phyloP scores from a whole-genome alignment of 1,284 basidiomycete genomes.

The Hemileia vastatrix region DNA sequence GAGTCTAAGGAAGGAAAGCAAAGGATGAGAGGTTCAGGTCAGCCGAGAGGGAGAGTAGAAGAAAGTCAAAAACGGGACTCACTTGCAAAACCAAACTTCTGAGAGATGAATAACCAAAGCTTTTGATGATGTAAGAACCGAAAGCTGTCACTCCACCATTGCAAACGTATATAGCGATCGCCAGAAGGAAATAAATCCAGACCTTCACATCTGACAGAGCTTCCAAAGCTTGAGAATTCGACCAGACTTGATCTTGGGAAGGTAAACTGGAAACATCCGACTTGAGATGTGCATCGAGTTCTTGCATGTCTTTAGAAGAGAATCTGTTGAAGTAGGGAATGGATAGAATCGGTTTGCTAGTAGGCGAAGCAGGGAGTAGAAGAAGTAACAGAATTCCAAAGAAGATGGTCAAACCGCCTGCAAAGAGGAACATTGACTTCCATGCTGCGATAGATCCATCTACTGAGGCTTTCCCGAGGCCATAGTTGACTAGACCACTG shows the following conservation, averaged over 20 bases:
- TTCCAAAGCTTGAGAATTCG: conserved; percentile 47
- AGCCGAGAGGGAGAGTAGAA: too few species aligned
- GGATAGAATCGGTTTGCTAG: too few species aligned
- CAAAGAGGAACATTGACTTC: conserved; percentile 51
- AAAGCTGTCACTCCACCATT: conserved; percentile 49
- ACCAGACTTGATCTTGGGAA: conserved; percentile 28
- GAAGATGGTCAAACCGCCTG: conserved; percentile 48
- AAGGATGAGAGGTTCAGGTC: too few species aligned
- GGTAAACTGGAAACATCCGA: conserved; percentile 24
- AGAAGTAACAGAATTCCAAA: conserved; percentile 47
- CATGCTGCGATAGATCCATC: conserved; percentile 45
- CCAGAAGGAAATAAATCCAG: conserved; percentile 48
- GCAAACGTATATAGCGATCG: conserved; percentile 45
- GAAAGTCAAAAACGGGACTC: too few species aligned
- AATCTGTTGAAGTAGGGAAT: too few species aligned
- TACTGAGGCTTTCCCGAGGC: conserved; percentile 45
- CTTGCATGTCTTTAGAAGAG: too few species aligned
- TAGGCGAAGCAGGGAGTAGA: conserved; percentile 48
- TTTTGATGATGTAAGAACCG: conserved; percentile 48
- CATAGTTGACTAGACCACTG: conserved; percentile 50
- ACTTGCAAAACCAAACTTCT: conserved; percentile 48
- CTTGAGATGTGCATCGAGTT: too few species aligned
- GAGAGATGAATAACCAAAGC: conserved; percentile 48
- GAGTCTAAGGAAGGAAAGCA: too few species aligned
- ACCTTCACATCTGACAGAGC: conserved; percentile 48